phyloP scores from a whole-genome alignment of 2,329 filamentous ascomycete species.

The Pestalotiopsis sp. region DNA sequence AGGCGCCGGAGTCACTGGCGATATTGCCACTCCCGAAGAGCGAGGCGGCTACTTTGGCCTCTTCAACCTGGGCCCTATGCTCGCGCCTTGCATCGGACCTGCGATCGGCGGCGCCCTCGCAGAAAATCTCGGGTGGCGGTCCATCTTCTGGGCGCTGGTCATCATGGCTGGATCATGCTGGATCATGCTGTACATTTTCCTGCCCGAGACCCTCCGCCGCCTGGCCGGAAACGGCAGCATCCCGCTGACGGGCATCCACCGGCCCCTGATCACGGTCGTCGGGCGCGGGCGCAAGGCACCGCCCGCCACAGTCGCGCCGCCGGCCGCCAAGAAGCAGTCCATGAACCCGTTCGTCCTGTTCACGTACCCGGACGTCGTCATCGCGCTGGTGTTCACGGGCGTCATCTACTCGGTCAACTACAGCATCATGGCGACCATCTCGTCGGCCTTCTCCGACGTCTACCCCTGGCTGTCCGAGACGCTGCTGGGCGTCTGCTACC shows the following conservation, averaged over 20 bases:
- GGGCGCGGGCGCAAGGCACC: slow-evolving; percentile 14
- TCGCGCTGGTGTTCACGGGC: slow-evolving; percentile 33
- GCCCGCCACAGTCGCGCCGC: not conserved
- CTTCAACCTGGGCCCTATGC: slow-evolving; percentile 41
- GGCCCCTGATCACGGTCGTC: slow-evolving; percentile 28
- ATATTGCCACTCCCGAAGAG: slow-evolving; percentile 34
- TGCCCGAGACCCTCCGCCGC: not conserved
- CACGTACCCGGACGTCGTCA: slow-evolving; percentile 31
- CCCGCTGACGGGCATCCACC: not conserved
- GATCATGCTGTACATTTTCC: slow-evolving; percentile 28
- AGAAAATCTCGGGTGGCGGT: slow-evolving; percentile 57
- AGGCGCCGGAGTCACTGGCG: slow-evolving; percentile 32
- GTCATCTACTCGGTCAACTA: slow-evolving; percentile 38
- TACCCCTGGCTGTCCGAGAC: slow-evolving; percentile 34
- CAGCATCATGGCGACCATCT: slow-evolving; percentile 37
- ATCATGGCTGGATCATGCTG: slow-evolving; percentile 44
- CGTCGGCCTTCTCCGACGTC: slow-evolving; percentile 31
- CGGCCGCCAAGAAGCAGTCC: slow-evolving; percentile 14
- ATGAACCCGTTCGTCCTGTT: slow-evolving; percentile 36
- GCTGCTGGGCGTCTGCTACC: slow-evolving; percentile 34
- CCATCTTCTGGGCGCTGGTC: slow-evolving; percentile 43
- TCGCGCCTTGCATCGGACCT: slow-evolving; percentile 61
- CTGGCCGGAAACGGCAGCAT: slow-evolving; percentile 3
- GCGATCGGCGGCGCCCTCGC: slow-evolving; percentile 58
- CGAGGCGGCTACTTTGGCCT: slow-evolving; percentile 36